Evolutionary conservation across 1,284 basidiomycete species (phyloP).

Genomic region (Cutaneotrichosporon sp.): DNA sequence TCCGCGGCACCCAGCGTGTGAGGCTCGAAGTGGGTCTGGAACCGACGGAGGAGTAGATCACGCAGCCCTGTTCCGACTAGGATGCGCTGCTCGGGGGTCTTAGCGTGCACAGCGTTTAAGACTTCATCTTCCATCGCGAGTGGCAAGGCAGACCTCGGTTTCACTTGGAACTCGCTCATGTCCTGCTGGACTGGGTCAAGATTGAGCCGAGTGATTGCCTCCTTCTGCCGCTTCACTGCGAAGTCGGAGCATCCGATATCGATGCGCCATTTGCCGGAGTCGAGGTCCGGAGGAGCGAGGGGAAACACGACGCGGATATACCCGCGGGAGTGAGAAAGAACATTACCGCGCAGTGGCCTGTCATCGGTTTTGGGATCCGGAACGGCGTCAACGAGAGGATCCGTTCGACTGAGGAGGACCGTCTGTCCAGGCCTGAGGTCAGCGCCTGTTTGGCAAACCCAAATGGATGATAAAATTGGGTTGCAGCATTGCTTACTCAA

Average conservation of each 20-base stretch:
- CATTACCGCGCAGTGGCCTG: constrained; percentile 55
- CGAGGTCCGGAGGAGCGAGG: constrained; percentile 49
- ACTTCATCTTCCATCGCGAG: constrained; percentile 1
- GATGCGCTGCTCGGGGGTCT: constrained; percentile 49
- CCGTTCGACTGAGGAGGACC: constrained; percentile 59
- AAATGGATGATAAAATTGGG: too few relatives aligned
- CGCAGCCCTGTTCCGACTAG: constrained; percentile 65
- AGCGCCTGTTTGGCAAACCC: not conserved
- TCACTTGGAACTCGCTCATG: constrained; percentile 14
- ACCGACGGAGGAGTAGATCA: constrained; percentile 59
- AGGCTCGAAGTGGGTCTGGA: constrained; percentile 47
- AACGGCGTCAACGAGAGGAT: constrained; percentile 50
- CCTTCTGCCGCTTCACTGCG: constrained; percentile 63
- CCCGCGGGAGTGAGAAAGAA: constrained; percentile 52
- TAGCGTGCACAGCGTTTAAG: not conserved
- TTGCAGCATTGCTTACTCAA: constrained; percentile 18
- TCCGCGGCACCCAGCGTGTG: too few relatives aligned
- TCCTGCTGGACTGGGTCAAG: constrained; percentile 56
- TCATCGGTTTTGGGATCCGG: constrained; percentile 25
- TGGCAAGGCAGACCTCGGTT: not conserved
- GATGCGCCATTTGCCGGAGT: constrained; percentile 59
- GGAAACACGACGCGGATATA: constrained; percentile 59
- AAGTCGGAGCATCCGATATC: constrained; percentile 67
- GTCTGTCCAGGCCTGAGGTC: constrained; percentile 54
- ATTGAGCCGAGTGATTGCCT: constrained; percentile 60